These are phyloP conservation scores for Tetraselmis chui DNA, from an alignment of 139 green algal genomes.

Conservation along the genomic window DNA sequence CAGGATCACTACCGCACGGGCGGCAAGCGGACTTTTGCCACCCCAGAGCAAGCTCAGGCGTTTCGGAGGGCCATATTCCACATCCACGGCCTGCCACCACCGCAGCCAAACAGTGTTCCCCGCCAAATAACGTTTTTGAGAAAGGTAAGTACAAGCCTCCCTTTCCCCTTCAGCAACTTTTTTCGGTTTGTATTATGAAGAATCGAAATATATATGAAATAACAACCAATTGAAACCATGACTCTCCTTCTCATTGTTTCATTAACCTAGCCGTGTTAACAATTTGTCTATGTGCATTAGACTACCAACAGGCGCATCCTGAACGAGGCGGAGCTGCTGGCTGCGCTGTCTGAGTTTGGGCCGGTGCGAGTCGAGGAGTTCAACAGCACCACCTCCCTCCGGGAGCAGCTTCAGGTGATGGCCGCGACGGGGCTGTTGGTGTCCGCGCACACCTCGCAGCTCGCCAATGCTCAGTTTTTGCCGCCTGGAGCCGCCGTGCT, in stretches of 20 bases:
- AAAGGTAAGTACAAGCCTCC: background rate
- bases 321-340: constrained; percentile 63
- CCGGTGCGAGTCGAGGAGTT: constrained; percentile 49
- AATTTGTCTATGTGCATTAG: no score
- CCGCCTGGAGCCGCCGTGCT: constrained; percentile 63
- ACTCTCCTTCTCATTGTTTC: no score
- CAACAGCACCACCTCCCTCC: constrained; percentile 43
- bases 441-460: constrained; percentile 73
- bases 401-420: constrained; percentile 71
- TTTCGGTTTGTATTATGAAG: no score
- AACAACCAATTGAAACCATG: no score
- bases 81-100: constrained; percentile 37
- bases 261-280: background rate
- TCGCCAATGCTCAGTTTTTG: constrained; percentile 78
- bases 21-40: constrained; percentile 58
- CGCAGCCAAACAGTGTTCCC: background rate
- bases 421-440: constrained; percentile 63
- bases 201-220: no score
- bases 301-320: constrained; percentile 70
- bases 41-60: constrained; percentile 40
- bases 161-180: no score
- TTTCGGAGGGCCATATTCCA: constrained; percentile 58
- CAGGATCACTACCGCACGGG: constrained; percentile 18
- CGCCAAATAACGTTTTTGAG: background rate
- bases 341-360: constrained; percentile 58